Evolutionary conservation across 208 protist genomes (phyloP).

Genomic region (Strigomonas galati): DNA sequence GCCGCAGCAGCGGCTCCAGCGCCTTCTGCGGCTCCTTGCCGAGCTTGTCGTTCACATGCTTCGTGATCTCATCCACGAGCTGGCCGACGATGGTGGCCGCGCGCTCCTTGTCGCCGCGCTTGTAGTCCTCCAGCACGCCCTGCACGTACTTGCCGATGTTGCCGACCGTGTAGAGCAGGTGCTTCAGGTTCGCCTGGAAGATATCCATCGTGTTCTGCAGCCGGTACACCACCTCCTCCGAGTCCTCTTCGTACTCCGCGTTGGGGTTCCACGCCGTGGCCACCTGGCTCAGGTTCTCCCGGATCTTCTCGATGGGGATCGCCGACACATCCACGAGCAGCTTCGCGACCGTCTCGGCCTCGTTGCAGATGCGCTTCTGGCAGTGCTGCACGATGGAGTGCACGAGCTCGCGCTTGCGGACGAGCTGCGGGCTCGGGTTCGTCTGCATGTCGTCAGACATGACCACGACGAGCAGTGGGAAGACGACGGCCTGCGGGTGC

Average conservation of each 20-base stretch:
- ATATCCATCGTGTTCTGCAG: slow-evolving; percentile 74
- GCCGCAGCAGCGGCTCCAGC: slow-evolving; percentile 94
- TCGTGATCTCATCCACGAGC: slow-evolving; percentile 96
- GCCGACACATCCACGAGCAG: slow-evolving; percentile 81
- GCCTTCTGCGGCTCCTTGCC: slow-evolving; percentile 90
- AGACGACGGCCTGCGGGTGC: slow-evolving; percentile 99
- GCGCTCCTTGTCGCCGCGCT: slow-evolving; percentile 78
- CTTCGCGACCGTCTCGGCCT: slow-evolving; percentile 81
- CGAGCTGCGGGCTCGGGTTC: slow-evolving; percentile 22
- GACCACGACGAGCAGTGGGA: slow-evolving; percentile 98
- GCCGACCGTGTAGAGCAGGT: slow-evolving; percentile 84
- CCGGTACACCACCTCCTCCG: slow-evolving; percentile 67
- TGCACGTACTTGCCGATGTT: slow-evolving; percentile 88
- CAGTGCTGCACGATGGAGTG: slow-evolving; percentile 78
- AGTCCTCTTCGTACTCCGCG: slow-evolving; percentile 88
- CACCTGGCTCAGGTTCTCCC: slow-evolving; percentile 82
- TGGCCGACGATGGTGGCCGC: slow-evolving; percentile 79
- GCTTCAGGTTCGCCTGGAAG: slow-evolving; percentile 72
- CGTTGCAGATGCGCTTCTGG: slow-evolving; percentile 79
- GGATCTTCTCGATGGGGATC: slow-evolving; percentile 89
- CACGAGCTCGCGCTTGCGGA: slow-evolving; percentile 59
- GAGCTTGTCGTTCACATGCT: slow-evolving; percentile 96
- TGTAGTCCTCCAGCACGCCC: slow-evolving; percentile 75
- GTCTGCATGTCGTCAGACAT: slow-evolving; percentile 65
- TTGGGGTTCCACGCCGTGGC: slow-evolving; percentile 88